Conservation (phyloP, 2,329 filamentous ascomycete genomes). For the Graphilbum ipis-grandicollis region DNA sequence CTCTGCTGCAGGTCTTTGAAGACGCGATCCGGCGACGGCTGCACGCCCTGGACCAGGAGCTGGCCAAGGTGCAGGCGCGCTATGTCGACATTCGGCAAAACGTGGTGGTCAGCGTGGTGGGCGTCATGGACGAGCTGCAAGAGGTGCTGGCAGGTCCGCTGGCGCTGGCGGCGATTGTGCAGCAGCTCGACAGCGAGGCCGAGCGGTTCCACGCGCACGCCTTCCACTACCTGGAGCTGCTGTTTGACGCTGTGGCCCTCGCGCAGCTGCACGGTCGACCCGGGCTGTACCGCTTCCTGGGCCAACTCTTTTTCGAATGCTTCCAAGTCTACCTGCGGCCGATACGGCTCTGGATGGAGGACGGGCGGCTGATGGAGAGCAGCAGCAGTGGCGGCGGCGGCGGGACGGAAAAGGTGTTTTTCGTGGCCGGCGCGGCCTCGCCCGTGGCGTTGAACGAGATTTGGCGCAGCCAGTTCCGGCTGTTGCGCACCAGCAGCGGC, state of each 20-base stretch:
- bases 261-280: slow-evolving; percentile 54
- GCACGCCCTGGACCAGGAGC: slow-evolving; percentile 33
- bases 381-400: background rate
- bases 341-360: slow-evolving; percentile 70
- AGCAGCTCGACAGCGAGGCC: slow-evolving; percentile 31
- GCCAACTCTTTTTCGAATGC: slow-evolving; percentile 59
- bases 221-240: slow-evolving; percentile 60
- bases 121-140: slow-evolving; percentile 39
- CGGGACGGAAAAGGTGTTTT: slow-evolving; percentile 48
- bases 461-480: slow-evolving; percentile 59
- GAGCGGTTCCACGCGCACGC: slow-evolving; percentile 23
- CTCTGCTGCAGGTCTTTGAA: slow-evolving; percentile 55
- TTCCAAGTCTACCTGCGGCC: slow-evolving; percentile 69
- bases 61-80: slow-evolving; percentile 42
- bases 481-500: slow-evolving; percentile 44
- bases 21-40: slow-evolving; percentile 42
- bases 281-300: slow-evolving; percentile 43
- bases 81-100: slow-evolving; percentile 37
- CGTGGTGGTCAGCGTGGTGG: slow-evolving; percentile 48
- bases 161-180: slow-evolving; percentile 43
- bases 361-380: slow-evolving; percentile 47
- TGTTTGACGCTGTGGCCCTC: slow-evolving; percentile 53
- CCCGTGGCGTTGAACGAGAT: slow-evolving; percentile 44
- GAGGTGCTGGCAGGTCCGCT: slow-evolving; percentile 35
- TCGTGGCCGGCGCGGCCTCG: slow-evolving; percentile 44